phyloP scores from a whole-genome alignment of 1,139 yeast genomes.

The Nakaseomyces kungkrabaensis region DNA sequence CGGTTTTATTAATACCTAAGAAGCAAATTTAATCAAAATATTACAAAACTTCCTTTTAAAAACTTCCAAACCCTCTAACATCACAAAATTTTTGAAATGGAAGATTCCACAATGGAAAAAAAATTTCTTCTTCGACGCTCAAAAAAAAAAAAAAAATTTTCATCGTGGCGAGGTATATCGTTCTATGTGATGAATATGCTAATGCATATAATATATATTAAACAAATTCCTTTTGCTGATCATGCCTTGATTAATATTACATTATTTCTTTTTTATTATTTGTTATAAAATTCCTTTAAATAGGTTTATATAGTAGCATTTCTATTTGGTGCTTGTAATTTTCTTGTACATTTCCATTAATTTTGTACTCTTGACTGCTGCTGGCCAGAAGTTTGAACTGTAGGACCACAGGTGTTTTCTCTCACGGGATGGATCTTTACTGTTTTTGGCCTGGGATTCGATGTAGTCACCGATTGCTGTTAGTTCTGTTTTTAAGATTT shows the following conservation, averaged over 20 bases:
- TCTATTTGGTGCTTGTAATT: slow-evolving; percentile 29
- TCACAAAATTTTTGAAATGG: too few relatives aligned
- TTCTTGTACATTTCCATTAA: slow-evolving; percentile 79
- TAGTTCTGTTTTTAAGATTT: slow-evolving; percentile 61
- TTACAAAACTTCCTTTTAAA: too few relatives aligned
- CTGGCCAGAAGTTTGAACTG: slow-evolving; percentile 91
- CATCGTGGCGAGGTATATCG: background rate
- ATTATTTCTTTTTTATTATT: too few relatives aligned
- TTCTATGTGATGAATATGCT: background rate
- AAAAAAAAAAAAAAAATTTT: background rate
- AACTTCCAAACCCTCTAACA: too few relatives aligned
- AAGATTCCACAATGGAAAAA: too few relatives aligned
- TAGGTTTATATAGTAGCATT: slow-evolving; percentile 6
- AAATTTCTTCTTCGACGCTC: background rate
- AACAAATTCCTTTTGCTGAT: too few relatives aligned
- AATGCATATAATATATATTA: too few relatives aligned
- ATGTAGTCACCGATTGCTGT: slow-evolving; percentile 60
- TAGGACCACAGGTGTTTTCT: slow-evolving; percentile 80
- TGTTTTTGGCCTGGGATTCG: slow-evolving; percentile 15
- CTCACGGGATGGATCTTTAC: slow-evolving; percentile 13
- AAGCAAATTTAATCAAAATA: background rate
- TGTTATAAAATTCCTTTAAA: background rate
- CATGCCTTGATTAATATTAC: background rate
- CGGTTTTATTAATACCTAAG: background rate
- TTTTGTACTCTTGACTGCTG: slow-evolving; percentile 70